These are phyloP conservation scores for Plasmodium cynomolgi DNA, from an alignment of 169 alveolate genomes.

Conservation along the genomic window DNA sequence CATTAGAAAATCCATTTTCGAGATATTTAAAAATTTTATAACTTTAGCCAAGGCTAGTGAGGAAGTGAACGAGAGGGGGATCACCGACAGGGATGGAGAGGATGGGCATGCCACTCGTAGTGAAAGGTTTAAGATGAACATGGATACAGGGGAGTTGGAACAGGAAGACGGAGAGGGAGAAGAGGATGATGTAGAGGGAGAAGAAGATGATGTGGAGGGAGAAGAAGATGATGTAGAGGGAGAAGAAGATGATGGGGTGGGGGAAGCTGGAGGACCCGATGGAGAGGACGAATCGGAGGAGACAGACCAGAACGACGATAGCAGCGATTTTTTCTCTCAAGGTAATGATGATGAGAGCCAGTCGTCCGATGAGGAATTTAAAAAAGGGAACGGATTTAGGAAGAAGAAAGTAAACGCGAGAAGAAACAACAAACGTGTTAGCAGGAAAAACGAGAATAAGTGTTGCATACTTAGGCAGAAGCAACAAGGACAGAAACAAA, in stretches of 20 bases:
- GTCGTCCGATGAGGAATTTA: not conserved
- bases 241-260: not conserved
- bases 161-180: not conserved
- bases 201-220: not conserved
- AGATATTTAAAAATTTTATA: constrained; percentile 64
- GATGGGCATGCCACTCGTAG: not conserved
- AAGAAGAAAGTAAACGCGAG: not conserved
- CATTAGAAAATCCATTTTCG: constrained; percentile 65
- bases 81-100: not conserved
- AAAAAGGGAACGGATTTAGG: not conserved
- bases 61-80: constrained; percentile 8
- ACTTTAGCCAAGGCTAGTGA: constrained; percentile 55
- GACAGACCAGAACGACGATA: not conserved
- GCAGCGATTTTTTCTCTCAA: not conserved
- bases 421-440: not conserved
- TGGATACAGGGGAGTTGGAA: not conserved
- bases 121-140: not conserved
- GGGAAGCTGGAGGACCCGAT: not conserved
- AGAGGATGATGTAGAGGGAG: not conserved
- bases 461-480: not conserved
- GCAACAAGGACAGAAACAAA: not conserved
- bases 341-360: constrained; percentile 5
- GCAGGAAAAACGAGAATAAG: not conserved
- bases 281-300: not conserved
- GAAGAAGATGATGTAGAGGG: not conserved